Evolutionary conservation across 169 alveolate genomes (phyloP).

Genomic region (Cryptosporidium tyzzeri): DNA sequence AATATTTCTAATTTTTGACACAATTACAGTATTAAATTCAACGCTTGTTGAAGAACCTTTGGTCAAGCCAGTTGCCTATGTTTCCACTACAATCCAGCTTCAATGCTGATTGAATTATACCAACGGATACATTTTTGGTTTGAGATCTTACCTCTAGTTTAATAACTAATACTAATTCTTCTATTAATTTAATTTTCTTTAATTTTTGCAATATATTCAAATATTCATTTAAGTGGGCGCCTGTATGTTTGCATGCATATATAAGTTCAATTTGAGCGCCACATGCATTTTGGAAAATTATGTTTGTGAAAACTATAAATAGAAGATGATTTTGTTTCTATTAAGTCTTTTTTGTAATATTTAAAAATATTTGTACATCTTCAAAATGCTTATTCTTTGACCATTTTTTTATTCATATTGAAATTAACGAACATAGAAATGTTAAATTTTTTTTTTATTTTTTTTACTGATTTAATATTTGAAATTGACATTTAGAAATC

Average conservation of each 20-base stretch:
- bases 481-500: too few relatives aligned
- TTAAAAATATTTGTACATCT: too few relatives aligned
- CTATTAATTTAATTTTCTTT: neutral
- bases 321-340: too few relatives aligned
- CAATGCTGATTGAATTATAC: neutral
- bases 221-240: neutral
- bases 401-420: too few relatives aligned
- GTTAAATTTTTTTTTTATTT: too few relatives aligned
- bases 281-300: neutral
- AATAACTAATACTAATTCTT: neutral
- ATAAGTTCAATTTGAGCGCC: neutral
- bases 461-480: too few relatives aligned
- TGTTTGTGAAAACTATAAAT: too few relatives aligned
- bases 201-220: neutral
- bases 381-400: too few relatives aligned
- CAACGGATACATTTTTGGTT: neutral
- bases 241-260: neutral
- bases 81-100: neutral
- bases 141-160: neutral
- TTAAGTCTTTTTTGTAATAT: too few relatives aligned
- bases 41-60: neutral
- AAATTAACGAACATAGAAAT: too few relatives aligned
- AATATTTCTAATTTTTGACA: neutral
- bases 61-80: neutral
- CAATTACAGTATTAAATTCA: neutral